phyloP scores from a whole-genome alignment of 148 eudicot genomes.

The Drosera capensis region DNA sequence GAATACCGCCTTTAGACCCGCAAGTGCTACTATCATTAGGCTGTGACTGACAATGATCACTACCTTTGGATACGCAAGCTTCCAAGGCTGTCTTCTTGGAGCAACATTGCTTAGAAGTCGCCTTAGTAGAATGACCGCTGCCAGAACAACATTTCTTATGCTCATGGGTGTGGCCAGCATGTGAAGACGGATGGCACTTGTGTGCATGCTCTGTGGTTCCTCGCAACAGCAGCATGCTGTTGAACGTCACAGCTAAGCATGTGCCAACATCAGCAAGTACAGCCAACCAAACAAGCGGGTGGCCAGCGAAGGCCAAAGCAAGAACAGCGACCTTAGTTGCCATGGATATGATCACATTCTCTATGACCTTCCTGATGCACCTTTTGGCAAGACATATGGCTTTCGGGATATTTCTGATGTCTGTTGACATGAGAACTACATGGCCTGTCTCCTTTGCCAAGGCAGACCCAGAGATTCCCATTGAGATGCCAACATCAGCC shows the following conservation, averaged over 20 bases:
- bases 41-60: conserved; percentile 1
- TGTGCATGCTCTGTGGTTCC: conserved; percentile 10
- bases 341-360: conserved; percentile 52
- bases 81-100: conserved; percentile 3
- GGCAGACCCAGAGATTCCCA: conserved; percentile 94
- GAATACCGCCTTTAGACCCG: not conserved
- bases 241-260: conserved; percentile 61
- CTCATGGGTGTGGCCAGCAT: conserved; percentile 19
- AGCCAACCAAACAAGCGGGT: conserved; percentile 89
- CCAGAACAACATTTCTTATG: conserved; percentile 14
- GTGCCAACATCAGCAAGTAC: conserved; percentile 74
- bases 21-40: not conserved
- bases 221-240: conserved; percentile 80
- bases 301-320: conserved; percentile 53
- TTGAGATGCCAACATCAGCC: conserved; percentile 84
- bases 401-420: conserved; percentile 54
- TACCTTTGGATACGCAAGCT: too few species aligned
- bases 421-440: conserved; percentile 77
- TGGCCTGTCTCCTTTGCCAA: conserved; percentile 84
- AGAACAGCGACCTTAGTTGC: conserved; percentile 44
- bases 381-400: conserved; percentile 41
- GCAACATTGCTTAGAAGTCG: conserved; percentile 13
- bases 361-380: conserved; percentile 41
- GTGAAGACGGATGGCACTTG: conserved; percentile 11
- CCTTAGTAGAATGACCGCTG: conserved; percentile 7